Evolutionary conservation across 2,329 filamentous ascomycete genomes (phyloP).

Genomic region (Aspergillus ochraceoroseus): DNA sequence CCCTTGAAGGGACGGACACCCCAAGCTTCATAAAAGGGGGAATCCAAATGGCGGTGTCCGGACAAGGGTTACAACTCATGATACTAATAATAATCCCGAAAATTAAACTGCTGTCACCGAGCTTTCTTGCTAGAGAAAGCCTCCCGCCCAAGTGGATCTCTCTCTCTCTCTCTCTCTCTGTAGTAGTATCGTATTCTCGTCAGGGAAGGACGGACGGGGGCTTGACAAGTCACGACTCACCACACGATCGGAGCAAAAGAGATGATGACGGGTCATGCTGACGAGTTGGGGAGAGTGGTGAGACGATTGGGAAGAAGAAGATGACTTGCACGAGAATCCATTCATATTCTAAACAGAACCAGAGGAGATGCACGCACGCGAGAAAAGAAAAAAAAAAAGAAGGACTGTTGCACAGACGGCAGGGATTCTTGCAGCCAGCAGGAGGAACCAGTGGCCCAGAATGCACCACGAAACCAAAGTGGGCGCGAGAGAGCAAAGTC

Average conservation of each 20-base stretch:
- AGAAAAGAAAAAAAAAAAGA: slow-evolving; percentile 20
- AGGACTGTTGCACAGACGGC: slow-evolving; percentile 15
- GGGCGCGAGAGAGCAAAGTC: slow-evolving; percentile 20
- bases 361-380: slow-evolving; percentile 23
- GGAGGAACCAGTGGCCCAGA: slow-evolving; percentile 22
- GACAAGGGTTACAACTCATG: too few species aligned
- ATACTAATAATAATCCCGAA: too few species aligned
- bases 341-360: slow-evolving; percentile 3
- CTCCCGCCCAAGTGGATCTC: slow-evolving; percentile 37
- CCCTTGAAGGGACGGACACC: too few species aligned
- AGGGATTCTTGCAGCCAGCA: slow-evolving; percentile 23
- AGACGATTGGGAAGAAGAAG: neutral
- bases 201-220: slow-evolving; percentile 1
- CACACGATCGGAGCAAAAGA: slow-evolving; percentile 12
- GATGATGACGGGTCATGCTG: slow-evolving; percentile 16
- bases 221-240: slow-evolving; percentile 16
- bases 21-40: too few species aligned
- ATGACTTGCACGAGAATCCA: too few species aligned
- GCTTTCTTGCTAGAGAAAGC: slow-evolving; percentile 37
- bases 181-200: too few species aligned
- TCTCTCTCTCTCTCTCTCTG: neutral
- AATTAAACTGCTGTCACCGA: too few species aligned
- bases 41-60: too few species aligned
- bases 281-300: neutral
- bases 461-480: slow-evolving; percentile 22